Evolutionary conservation across 2,329 filamentous ascomycete genomes (phyloP).

Genomic region (Zymoseptoria crescenta): DNA sequence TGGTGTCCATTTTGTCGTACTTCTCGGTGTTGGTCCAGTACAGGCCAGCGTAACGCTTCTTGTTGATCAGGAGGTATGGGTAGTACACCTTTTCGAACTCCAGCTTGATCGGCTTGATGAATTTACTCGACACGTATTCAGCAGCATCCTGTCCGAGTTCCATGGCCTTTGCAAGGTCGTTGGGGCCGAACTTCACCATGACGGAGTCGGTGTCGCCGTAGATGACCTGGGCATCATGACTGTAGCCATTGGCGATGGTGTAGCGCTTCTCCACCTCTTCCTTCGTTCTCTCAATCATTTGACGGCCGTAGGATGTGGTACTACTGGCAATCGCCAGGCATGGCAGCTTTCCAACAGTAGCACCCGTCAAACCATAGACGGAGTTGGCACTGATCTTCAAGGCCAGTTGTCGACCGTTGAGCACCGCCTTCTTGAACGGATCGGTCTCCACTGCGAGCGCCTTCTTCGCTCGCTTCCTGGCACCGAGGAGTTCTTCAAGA

Average conservation of each 20-base stretch:
- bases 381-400: constrained; percentile 96
- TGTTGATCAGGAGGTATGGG: constrained; percentile 97
- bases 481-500: constrained; percentile 83
- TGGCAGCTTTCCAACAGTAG: constrained; percentile 89
- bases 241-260: constrained; percentile 88
- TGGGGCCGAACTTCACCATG: constrained; percentile 97
- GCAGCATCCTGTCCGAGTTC: constrained; percentile 90
- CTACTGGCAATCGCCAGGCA: constrained; percentile 93
- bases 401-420: constrained; percentile 94
- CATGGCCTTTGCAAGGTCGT: constrained; percentile 82
- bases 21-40: constrained; percentile 94
- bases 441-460: constrained; percentile 85
- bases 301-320: constrained; percentile 91
- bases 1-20: constrained; percentile 99
- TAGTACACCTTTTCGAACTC: constrained; percentile 99
- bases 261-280: constrained; percentile 88
- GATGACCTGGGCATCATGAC: constrained; percentile 90
- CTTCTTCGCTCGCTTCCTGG: constrained; percentile 88
- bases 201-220: constrained; percentile 99
- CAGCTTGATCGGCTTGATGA: constrained; percentile 93
- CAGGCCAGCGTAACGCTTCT: constrained; percentile 96
- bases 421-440: constrained; percentile 92
- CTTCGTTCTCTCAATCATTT: constrained; percentile 99
- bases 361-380: constrained; percentile 94
- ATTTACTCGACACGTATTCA: constrained; percentile 79